phyloP scores from a whole-genome alignment of 139 green algal genomes.

The Yamagishiella unicocca region DNA sequence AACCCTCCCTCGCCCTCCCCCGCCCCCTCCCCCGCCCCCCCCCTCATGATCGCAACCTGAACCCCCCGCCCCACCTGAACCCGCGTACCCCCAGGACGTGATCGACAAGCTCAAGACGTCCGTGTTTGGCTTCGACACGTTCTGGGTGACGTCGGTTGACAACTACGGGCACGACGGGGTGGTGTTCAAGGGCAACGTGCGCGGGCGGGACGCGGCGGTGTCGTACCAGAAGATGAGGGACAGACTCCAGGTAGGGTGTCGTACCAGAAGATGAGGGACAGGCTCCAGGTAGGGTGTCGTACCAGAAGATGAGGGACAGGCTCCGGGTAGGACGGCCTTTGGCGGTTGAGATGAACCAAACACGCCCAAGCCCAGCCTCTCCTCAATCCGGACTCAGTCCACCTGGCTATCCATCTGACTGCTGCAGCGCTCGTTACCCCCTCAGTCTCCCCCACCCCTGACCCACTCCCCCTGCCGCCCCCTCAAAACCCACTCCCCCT shows the following conservation, averaged over 20 bases:
- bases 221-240: constrained; percentile 67
- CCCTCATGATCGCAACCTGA: no score
- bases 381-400: no score
- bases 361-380: no score
- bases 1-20: not conserved
- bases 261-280: constrained; percentile 67
- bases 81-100: constrained; percentile 71
- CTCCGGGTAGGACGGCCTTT: constrained; percentile 49
- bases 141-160: constrained; percentile 87
- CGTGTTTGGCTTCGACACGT: constrained; percentile 91
- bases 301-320: constrained; percentile 66
- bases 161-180: constrained; percentile 82
- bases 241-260: constrained; percentile 43
- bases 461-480: no score
- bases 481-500: no score
- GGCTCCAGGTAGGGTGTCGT: constrained; percentile 48
- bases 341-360: no score
- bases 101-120: constrained; percentile 77
- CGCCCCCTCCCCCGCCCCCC: not conserved
- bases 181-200: constrained; percentile 91
- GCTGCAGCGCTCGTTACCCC: no score
- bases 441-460: no score
- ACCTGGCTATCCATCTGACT: no score
- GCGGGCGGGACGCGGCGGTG: constrained; percentile 68
- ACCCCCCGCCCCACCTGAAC: no score